These are phyloP conservation scores for Sporodiniella umbellata DNA, from an alignment of 371 early-diverging fungal species.

Conservation along the genomic window DNA sequence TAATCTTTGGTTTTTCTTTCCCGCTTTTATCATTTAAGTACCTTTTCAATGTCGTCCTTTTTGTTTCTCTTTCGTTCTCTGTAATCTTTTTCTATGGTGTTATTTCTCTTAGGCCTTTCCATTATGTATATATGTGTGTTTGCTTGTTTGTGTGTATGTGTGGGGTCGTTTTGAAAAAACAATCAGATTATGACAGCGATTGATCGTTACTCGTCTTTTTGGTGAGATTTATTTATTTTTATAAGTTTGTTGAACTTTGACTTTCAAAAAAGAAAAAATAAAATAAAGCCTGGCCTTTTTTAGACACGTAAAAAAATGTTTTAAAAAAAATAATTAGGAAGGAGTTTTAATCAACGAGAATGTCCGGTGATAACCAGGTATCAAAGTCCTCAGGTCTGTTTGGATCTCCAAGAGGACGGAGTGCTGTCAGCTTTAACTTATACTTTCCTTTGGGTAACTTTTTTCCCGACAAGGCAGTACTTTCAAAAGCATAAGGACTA, in stretches of 20 bases:
- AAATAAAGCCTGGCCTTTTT: background rate
- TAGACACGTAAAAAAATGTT: background rate
- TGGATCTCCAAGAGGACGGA: slow-evolving; percentile 32
- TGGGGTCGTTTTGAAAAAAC: too few relatives aligned
- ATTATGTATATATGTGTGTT: too few relatives aligned
- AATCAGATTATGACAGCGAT: background rate
- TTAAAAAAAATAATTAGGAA: background rate
- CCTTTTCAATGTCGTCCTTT: slow-evolving; percentile 8
- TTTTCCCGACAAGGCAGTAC: slow-evolving; percentile 5
- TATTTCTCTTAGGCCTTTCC: slow-evolving; percentile 24
- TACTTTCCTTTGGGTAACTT: slow-evolving; percentile 21
- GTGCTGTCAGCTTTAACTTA: slow-evolving; percentile 29
- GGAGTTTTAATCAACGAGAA: background rate
- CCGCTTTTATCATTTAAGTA: background rate
- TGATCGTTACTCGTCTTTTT: background rate
- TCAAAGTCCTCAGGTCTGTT: slow-evolving; percentile 29
- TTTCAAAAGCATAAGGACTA: background rate
- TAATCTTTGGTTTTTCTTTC: too few relatives aligned
- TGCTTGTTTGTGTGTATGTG: too few relatives aligned
- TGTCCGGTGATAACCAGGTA: slow-evolving; percentile 30
- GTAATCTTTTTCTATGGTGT: slow-evolving; percentile 23
- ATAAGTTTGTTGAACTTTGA: too few relatives aligned
- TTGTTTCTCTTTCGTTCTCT: slow-evolving; percentile 29
- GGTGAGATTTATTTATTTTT: too few relatives aligned
- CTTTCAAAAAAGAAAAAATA: background rate